Evolutionary conservation across 129 eudicot species (phyloP), one percentile per base, ranked within the genome.

Genomic region (Helichrysum umbraculigerum): DNA sequence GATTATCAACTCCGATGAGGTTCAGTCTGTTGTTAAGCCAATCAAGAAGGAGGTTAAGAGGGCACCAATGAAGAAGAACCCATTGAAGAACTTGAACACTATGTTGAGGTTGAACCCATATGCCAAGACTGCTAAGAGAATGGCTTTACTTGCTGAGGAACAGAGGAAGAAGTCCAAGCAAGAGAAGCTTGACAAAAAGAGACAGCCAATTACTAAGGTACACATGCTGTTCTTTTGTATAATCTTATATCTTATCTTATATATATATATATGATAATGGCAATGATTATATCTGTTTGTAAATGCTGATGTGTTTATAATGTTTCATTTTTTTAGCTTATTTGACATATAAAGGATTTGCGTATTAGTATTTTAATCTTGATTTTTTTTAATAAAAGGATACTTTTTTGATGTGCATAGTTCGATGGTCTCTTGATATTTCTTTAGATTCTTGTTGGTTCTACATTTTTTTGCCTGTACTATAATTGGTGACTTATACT

Each of bases 101-200:
- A 83, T 92, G 88, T 70, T 92, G 81, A 88, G 87, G 84, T 78
- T 92, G 39, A 92, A 92, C 75, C 98, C 98, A 0, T 90, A 90
- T 83, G 96, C 96, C 9, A 92, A 92, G 96, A 81, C 96, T 61
- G 96, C 96, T 0, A 87, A 81, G 94, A 85, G 98, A 90, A 88
- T 88, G 93, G 71, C 98, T 54, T 74, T 92, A 12, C 79, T 92
- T 79, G 94, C 98, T 68, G 98, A 89, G 81, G 88, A 88, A 0
- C 92, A 88, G 72, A 84, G 98, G 51, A 83, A 79, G n/a, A 87
- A 84, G 81, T 77, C 88, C 17, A 90, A 92, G 92, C 60, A 83
- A 70, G 93, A 90, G 82, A 92, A 92, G 78, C 89, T 92, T 68
- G 90, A 83, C 28, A 72, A 86, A 96, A 92, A 86, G 94, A 92